Evolutionary conservation across 495 filamentous ascomycete genomes (phyloP).

Genomic region (Collariella sp.): DNA sequence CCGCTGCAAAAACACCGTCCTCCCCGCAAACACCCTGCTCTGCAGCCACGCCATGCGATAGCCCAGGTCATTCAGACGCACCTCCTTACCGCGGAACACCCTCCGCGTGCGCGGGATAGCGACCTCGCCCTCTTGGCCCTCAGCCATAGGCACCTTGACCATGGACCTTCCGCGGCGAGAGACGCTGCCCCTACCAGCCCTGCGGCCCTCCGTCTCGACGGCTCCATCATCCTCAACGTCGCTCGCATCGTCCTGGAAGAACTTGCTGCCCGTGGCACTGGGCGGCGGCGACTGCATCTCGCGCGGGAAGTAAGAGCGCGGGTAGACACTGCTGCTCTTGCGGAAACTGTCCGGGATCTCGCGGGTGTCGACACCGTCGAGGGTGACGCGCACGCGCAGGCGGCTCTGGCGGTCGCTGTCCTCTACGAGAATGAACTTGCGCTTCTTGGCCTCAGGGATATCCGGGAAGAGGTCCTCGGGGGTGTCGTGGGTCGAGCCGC

Average conservation of each 20-base stretch:
- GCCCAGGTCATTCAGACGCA: constrained; percentile 80
- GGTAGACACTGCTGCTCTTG: constrained; percentile 77
- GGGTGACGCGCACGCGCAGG: constrained; percentile 76
- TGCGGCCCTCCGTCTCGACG: constrained; percentile 43
- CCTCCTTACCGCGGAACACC: constrained; percentile 63
- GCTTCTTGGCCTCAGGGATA: constrained; percentile 76
- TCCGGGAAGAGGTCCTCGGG: constrained; percentile 71
- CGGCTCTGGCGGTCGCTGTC: constrained; percentile 69
- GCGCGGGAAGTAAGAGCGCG: constrained; percentile 77
- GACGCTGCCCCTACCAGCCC: constrained; percentile 19
- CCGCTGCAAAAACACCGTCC: constrained; percentile 84
- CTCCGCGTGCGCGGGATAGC: constrained; percentile 63
- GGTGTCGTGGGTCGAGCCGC: constrained; percentile 29
- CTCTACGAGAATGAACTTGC: constrained; percentile 94
- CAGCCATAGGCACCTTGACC: constrained; percentile 59
- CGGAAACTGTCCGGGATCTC: constrained; percentile 94
- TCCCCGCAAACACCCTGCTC: constrained; percentile 73
- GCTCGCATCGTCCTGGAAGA: constrained; percentile 52
- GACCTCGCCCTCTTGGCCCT: constrained; percentile 54
- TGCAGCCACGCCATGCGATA: constrained; percentile 95
- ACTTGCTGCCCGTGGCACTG: constrained; percentile 53
- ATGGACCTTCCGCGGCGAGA: constrained; percentile 16
- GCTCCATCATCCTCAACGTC: constrained; percentile 48
- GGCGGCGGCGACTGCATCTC: constrained; percentile 77
- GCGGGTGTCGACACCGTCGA: constrained; percentile 81